Conservation (phyloP, 805 yeast genomes). For the Sugiyamaella qingdaonensis region DNA sequence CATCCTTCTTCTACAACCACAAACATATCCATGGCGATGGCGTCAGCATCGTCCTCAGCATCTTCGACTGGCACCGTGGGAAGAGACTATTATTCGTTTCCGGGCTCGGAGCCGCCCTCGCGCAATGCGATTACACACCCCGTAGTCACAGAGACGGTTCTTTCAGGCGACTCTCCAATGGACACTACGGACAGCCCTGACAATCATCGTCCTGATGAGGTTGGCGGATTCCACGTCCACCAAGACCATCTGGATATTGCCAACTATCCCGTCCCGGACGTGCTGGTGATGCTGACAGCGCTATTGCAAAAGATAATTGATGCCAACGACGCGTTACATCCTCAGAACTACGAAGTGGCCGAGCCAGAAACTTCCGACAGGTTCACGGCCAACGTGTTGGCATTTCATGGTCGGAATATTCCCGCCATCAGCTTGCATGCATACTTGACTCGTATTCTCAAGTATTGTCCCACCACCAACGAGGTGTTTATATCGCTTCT, state of each 20-base stretch:
- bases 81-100: background rate
- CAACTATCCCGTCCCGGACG: slow-evolving; percentile 73
- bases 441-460: slow-evolving; percentile 81
- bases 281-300: slow-evolving; percentile 80
- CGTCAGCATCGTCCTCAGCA: slow-evolving; percentile 28
- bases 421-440: slow-evolving; percentile 94
- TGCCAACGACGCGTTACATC: slow-evolving; percentile 80
- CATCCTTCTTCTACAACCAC: slow-evolving; percentile 32
- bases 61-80: slow-evolving; percentile 28
- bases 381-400: slow-evolving; percentile 48
- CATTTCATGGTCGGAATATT: slow-evolving; percentile 92
- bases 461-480: slow-evolving; percentile 97
- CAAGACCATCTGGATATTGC: slow-evolving; percentile 56
- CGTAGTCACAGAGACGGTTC: background rate
- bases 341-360: slow-evolving; percentile 49
- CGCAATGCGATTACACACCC: background rate
- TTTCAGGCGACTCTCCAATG: background rate
- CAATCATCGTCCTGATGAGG: background rate
- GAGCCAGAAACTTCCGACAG: slow-evolving; percentile 20
- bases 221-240: background rate
- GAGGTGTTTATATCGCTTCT: slow-evolving; percentile 87
- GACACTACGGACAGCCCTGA: background rate
- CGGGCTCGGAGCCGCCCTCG: slow-evolving; percentile 1
- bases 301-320: slow-evolving; percentile 81
- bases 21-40: slow-evolving; percentile 25